Percentiles rank a stretch among this genome's conserved stretches.
Conservation (phyloP, 192 early-diverging fungal genomes). For the Backusella australiensis region DNA sequence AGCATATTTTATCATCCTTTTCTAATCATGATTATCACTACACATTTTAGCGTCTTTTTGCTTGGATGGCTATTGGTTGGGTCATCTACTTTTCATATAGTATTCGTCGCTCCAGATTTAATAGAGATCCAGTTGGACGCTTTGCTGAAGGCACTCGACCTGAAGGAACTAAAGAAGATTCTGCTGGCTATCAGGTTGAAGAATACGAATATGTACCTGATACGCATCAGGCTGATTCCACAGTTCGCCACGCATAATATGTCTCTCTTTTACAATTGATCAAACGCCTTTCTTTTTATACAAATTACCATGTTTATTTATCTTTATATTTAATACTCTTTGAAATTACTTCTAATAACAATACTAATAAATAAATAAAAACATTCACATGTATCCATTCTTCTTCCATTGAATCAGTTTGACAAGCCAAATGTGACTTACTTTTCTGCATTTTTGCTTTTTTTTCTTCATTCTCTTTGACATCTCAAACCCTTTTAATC, state of each 20-base stretch:
- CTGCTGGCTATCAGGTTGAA: conserved; percentile 9
- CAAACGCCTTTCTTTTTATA: not conserved
- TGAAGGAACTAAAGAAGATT: not conserved
- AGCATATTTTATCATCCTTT: not conserved
- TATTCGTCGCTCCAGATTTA: conserved; percentile 59
- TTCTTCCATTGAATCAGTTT: not conserved
- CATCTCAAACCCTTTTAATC: not conserved
- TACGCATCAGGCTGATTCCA: not conserved
- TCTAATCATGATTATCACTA: not conserved
- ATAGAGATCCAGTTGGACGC: conserved; percentile 32
- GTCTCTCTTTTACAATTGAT: not conserved
- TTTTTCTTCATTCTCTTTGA: not conserved
- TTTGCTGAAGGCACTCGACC: conserved; percentile 14
- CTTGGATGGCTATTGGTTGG: conserved; percentile 77
- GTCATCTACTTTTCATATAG: conserved; percentile 72
- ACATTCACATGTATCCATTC: too few relatives aligned
- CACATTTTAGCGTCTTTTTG: conserved; percentile 53
- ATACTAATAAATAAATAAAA: not conserved
- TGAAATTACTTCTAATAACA: not conserved
- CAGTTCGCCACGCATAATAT: not conserved
- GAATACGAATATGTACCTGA: conserved; percentile 9
- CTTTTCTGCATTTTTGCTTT: not conserved
- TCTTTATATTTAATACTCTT: not conserved
- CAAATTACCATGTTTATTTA: not conserved
- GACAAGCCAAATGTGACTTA: not conserved